Evolutionary conservation across 2,329 filamentous ascomycete species (phyloP).

Genomic region (Fusarium lyarnte): DNA sequence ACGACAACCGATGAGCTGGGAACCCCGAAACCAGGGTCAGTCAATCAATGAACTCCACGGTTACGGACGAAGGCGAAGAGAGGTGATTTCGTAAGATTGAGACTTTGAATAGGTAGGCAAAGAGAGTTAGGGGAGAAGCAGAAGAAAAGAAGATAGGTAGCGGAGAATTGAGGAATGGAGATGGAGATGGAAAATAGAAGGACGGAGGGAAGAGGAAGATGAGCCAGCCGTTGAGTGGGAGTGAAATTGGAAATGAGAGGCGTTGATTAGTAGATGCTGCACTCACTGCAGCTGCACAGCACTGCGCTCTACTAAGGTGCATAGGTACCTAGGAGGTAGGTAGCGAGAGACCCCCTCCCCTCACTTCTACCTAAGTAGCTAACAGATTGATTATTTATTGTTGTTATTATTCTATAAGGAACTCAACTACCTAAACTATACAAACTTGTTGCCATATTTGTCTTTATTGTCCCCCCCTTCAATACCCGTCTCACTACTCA

Average conservation of each 20-base stretch:
- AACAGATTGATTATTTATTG: neutral
- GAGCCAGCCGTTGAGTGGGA: constrained; percentile 26
- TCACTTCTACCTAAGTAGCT: constrained; percentile 13
- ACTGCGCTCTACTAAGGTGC: neutral
- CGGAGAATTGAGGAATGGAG: neutral
- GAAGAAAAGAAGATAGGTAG: neutral
- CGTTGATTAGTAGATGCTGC: constrained; percentile 32
- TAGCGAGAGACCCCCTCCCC: constrained; percentile 3
- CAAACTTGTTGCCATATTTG: neutral
- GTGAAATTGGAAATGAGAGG: constrained; percentile 33
- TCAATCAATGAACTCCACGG: constrained; percentile 13
- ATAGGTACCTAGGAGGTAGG: neutral
- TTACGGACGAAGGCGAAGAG: constrained; percentile 1
- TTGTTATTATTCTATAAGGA: neutral
- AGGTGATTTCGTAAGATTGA: constrained; percentile 10
- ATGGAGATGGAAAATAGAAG: constrained; percentile 1
- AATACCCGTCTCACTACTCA: neutral
- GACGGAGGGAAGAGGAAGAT: constrained; percentile 7
- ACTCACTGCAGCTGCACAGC: neutral
- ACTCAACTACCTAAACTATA: neutral
- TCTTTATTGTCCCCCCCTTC: neutral
- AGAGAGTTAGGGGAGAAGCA: neutral
- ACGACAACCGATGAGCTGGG: constrained; percentile 15
- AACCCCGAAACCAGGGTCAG: constrained; percentile 30
- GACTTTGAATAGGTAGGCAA: neutral